Conservation (phyloP, 164 flowering plant genomes). For the Sedum album region DNA sequence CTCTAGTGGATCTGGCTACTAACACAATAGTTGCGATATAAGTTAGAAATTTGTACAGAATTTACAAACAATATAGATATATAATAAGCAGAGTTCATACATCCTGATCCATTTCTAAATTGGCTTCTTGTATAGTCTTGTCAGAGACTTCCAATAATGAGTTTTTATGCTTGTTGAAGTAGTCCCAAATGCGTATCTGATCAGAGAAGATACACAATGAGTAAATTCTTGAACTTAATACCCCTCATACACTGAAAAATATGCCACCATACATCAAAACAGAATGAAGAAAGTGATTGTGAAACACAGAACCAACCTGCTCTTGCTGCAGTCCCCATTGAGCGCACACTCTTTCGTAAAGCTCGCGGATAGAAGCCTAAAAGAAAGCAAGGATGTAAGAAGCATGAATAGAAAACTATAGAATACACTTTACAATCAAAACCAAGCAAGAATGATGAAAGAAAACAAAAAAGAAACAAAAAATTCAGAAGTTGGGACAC, state of each 20-base stretch:
- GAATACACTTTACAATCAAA: background rate
- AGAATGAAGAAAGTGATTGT: background rate
- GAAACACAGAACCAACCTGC: background rate
- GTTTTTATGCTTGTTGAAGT: conserved; percentile 52
- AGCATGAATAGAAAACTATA: background rate
- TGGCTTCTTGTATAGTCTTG: conserved; percentile 54
- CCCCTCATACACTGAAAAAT: background rate
- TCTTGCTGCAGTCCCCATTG: background rate
- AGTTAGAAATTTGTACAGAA: background rate
- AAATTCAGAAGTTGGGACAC: background rate
- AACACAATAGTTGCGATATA: background rate
- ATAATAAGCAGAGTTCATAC: conserved; percentile 33
- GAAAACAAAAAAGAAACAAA: background rate
- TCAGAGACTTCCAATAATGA: conserved; percentile 25
- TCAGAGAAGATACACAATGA: background rate
- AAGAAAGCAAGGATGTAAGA: background rate
- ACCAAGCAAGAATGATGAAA: background rate
- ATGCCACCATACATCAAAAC: background rate
- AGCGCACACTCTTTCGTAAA: background rate
- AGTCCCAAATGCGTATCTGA: conserved; percentile 76
- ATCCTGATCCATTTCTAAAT: conserved; percentile 84
- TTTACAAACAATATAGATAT: background rate
- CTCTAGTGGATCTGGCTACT: background rate
- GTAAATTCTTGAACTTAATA: background rate
- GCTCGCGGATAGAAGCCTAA: background rate